Percentiles rank a stretch among this genome's conserved stretches.
These are phyloP conservation scores for Jackrogersella multiformis DNA, from an alignment of 495 filamentous ascomycete species.

Conservation along the genomic window DNA sequence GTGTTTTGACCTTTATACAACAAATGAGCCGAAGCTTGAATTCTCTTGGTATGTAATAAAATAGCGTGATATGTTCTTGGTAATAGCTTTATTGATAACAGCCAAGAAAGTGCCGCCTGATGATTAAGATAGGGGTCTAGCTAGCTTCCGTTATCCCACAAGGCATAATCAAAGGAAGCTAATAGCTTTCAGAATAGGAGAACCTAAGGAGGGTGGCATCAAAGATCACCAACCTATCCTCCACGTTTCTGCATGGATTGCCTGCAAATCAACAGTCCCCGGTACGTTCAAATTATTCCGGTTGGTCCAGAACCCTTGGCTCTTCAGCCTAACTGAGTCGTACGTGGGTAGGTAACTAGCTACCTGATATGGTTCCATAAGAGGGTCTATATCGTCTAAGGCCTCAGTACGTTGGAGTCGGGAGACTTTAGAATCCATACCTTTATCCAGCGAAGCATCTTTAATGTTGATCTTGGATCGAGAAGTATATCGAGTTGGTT, in stretches of 20 bases:
- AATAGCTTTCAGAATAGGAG: conserved; percentile 12
- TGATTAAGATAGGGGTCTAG: conserved; percentile 5
- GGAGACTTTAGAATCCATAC: not conserved
- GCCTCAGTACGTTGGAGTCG: conserved; percentile 2
- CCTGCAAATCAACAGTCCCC: conserved; percentile 29
- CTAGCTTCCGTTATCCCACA: conserved; percentile 5
- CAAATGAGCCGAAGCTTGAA: no score
- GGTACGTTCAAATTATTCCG: conserved; percentile 37
- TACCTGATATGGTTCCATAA: conserved; percentile 8
- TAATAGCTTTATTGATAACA: not conserved
- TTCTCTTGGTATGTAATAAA: not conserved
- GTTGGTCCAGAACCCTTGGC: conserved; percentile 32
- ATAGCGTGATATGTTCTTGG: not conserved
- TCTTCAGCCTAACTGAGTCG: conserved; percentile 23
- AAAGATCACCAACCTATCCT: conserved; percentile 30
- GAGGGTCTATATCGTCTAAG: conserved; percentile 1
- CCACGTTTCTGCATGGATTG: conserved; percentile 42
- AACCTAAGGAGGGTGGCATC: conserved; percentile 19
- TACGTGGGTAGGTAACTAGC: conserved; percentile 10
- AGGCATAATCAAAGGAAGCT: conserved; percentile 18
- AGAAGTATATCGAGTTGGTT: no score
- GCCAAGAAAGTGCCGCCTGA: conserved; percentile 4
- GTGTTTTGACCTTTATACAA: not conserved
- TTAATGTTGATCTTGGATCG: no score
- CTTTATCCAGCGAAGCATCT: not conserved